Percentiles rank a stretch among this genome's conserved stretches.
Evolutionary conservation across 139 green algal species (phyloP).

Genomic region (Dunaliella sp.): DNA sequence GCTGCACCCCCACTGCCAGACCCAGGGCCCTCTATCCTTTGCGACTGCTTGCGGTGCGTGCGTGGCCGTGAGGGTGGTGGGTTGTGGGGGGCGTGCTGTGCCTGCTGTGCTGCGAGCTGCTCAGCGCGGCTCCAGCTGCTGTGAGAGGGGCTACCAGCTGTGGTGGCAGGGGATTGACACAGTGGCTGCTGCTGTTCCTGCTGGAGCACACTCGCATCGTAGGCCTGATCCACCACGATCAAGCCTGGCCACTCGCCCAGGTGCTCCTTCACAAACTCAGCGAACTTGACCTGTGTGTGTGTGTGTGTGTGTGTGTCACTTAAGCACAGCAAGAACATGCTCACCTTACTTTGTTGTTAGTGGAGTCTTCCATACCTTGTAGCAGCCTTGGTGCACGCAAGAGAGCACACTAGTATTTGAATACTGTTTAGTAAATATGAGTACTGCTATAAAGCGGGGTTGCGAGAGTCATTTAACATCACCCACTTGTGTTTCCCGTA

Average conservation of each 20-base stretch:
- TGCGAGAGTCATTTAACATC: no score
- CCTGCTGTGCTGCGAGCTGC: neutral
- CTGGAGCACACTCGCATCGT: conserved; percentile 40
- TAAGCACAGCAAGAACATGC: no score
- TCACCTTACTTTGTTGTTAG: no score
- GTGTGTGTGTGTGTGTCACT: neutral
- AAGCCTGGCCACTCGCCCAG: conserved; percentile 84
- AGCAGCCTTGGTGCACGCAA: no score
- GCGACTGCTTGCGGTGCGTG: neutral
- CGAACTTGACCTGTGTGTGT: conserved; percentile 60
- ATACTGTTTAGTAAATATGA: no score
- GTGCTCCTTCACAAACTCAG: conserved; percentile 91
- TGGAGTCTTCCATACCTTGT: no score
- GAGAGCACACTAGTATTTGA: no score
- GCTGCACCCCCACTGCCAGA: neutral
- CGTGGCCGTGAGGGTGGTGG: no score
- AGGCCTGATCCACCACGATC: conserved; percentile 84
- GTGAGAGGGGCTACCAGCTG: neutral
- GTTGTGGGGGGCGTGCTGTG: neutral
- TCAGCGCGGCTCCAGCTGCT: neutral
- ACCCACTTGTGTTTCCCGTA: no score
- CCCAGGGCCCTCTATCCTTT: no score
- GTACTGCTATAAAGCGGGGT: no score
- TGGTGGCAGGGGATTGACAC: neutral
- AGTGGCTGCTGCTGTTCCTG: neutral